Percentiles rank a stretch among this genome's conserved stretches.
These are phyloP conservation scores for Alternaria dauci DNA, from an alignment of 2,329 filamentous ascomycete species.

Conservation along the genomic window DNA sequence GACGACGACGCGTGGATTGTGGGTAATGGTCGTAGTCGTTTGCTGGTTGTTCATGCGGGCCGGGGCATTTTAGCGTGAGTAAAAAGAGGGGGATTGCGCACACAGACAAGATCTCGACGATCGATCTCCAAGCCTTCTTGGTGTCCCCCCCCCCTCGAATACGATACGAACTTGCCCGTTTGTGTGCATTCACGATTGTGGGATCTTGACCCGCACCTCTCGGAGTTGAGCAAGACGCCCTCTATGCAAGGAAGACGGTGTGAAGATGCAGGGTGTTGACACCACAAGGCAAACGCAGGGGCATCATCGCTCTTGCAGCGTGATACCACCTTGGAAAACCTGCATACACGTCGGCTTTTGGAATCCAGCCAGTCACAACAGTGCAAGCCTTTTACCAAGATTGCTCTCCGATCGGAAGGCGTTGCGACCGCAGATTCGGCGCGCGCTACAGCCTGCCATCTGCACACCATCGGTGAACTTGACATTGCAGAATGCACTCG, in stretches of 20 bases:
- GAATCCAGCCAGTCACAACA: neutral
- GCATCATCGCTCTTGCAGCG: neutral
- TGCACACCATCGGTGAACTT: neutral
- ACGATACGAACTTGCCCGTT: neutral
- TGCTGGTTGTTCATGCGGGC: neutral
- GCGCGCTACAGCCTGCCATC: neutral
- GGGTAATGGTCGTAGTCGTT: neutral
- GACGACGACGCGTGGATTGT: neutral
- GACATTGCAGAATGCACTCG: neutral
- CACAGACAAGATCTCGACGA: neutral
- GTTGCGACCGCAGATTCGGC: neutral
- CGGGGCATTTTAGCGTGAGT: neutral
- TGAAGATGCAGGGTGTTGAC: neutral
- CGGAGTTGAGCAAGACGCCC: neutral
- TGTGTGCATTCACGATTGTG: neutral
- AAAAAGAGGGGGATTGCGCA: neutral
- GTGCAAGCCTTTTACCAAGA: neutral
- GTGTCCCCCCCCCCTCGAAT: neutral
- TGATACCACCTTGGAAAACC: neutral
- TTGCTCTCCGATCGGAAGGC: neutral
- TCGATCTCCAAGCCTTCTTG: neutral
- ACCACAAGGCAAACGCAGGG: neutral
- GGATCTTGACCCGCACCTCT: neutral
- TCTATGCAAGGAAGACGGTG: neutral
- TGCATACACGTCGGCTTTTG: neutral